Percentiles rank a stretch among this genome's conserved stretches.
Conservation (phyloP, 2,329 filamentous ascomycete species). For the Talaromyces sp. region DNA sequence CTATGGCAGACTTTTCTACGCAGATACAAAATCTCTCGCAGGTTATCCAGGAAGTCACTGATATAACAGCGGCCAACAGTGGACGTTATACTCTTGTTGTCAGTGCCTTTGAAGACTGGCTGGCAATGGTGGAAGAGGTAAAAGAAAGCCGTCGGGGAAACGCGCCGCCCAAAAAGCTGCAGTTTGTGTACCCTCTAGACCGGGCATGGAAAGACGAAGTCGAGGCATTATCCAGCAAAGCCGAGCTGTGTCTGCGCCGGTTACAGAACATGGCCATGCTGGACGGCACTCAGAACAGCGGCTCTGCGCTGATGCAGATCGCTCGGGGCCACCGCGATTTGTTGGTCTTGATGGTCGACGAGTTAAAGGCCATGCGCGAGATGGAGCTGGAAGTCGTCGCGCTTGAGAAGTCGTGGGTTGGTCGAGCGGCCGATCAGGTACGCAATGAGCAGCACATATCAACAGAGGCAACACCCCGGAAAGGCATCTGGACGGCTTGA, state of each 20-base stretch:
- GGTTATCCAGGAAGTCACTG: constrained; percentile 33
- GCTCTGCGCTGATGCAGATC: constrained; percentile 24
- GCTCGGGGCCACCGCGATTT: constrained; percentile 24
- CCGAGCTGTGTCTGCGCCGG: constrained; percentile 31
- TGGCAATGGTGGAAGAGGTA: constrained; percentile 24
- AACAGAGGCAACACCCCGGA: constrained; percentile 3
- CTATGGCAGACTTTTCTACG: constrained; percentile 21
- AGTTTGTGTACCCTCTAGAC: constrained; percentile 32
- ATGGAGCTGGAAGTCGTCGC: constrained; percentile 31
- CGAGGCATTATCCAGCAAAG: constrained; percentile 22
- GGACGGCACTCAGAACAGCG: constrained; percentile 13
- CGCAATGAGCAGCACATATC: background rate
- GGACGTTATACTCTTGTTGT: constrained; percentile 27
- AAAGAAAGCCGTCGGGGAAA: constrained; percentile 10
- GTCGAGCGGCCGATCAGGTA: constrained; percentile 24
- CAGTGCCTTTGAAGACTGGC: constrained; percentile 33
- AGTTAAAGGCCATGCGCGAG: constrained; percentile 29
- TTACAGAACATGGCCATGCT: constrained; percentile 33
- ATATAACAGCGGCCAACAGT: constrained; percentile 21
- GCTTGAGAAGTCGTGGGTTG: constrained; percentile 29
- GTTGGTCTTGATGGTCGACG: constrained; percentile 31
- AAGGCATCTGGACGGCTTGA: background rate
- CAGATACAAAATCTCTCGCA: constrained; percentile 37
- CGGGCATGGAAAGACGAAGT: constrained; percentile 31
- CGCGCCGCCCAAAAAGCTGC: constrained; percentile 1